Percentiles rank a stretch among this genome's conserved stretches.
Conservation (phyloP, 768 basidiomycete genomes). For the Phaeotremella fagi region DNA sequence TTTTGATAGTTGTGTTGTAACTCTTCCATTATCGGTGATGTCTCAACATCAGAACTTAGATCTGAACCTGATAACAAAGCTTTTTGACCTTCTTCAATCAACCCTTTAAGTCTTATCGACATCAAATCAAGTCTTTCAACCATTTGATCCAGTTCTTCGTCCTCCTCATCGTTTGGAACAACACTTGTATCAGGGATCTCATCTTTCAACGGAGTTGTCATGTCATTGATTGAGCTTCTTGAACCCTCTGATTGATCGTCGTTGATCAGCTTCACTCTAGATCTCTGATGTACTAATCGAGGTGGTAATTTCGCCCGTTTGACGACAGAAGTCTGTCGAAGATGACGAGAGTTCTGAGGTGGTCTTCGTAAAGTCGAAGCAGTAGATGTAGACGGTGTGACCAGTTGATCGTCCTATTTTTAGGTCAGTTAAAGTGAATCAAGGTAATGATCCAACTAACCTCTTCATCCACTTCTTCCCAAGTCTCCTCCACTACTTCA, state of each 20-base stretch:
- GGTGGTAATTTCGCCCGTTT: neutral
- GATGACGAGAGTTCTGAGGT: neutral
- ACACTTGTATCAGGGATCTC: too few relatives aligned
- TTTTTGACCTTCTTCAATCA: slow-evolving; percentile 14
- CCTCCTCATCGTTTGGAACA: slow-evolving; percentile 1
- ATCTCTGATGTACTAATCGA: neutral
- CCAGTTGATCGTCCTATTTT: slow-evolving; percentile 3
- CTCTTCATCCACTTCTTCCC: slow-evolving; percentile 8
- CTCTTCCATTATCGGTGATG: too few relatives aligned
- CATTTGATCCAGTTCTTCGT: slow-evolving; percentile 6
- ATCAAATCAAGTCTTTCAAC: slow-evolving; percentile 10
- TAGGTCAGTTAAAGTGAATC: neutral
- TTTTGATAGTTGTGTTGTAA: too few relatives aligned
- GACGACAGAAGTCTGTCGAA: neutral
- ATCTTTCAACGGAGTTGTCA: too few relatives aligned
- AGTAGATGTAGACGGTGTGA: slow-evolving; percentile 9
- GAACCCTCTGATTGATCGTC: too few relatives aligned
- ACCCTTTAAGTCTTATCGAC: slow-evolving; percentile 3
- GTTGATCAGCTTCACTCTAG: neutral
- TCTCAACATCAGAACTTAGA: too few relatives aligned
- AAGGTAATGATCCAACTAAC: neutral
- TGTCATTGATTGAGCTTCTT: too few relatives aligned
- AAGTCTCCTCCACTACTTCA: neutral
- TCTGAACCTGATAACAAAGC: slow-evolving; percentile 3
- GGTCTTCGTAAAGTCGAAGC: neutral